Base-by-base conservation (phyloP, 176 grass and related monocot genomes). In the Cenchrus purpureus region DNA sequence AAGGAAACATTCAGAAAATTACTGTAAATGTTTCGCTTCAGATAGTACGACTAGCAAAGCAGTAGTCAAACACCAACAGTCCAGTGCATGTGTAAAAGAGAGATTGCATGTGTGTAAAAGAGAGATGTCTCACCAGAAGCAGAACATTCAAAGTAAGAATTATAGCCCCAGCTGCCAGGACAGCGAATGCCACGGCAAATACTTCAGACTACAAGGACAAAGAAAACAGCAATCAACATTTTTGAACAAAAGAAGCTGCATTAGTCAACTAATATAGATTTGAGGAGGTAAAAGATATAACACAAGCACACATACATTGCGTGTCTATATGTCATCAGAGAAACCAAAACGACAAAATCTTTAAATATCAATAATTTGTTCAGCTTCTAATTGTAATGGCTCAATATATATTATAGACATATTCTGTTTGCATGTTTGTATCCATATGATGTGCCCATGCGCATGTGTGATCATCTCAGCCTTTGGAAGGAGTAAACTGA, bases 181-280 rank as follows among this genome's bases (percentile, higher is more conserved):
- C 92, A 78, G 97, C 97, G 15, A 99, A 99, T 48, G 97, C 97
- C 80, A 99, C 97, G 62, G 97, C 97, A 91, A 99, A 99, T 84
- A 99, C 97, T 91, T 99, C 94, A 65, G 97, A 99, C 97, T 99
- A 86, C 64, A 92, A 82, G 83, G 52, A 87, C 32, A 88, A 48
- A 88, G 6, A 52, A 68, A 6, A 79, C 29, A 67, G 0, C 19
- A 20, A 82, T 81, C 86, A 89, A 51, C 70, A 91, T 29, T 68
- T 74, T 25, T 4, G 12, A 32, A 8, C 54, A n/a, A 46, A 56
- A 77, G 32, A 31, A 65, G 22, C n/a, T 15, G 64, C 20, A 55
- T 55, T 32, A 25, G 37, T 20, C 31, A 40, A 70, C 5, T 20
- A 54, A 78, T 3, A 37, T 62, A 61, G 37, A 67, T 12, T 48